These are phyloP conservation scores for Phyllosticta citriasiana DNA, from an alignment of 2,329 filamentous ascomycete genomes.

Conservation along the genomic window DNA sequence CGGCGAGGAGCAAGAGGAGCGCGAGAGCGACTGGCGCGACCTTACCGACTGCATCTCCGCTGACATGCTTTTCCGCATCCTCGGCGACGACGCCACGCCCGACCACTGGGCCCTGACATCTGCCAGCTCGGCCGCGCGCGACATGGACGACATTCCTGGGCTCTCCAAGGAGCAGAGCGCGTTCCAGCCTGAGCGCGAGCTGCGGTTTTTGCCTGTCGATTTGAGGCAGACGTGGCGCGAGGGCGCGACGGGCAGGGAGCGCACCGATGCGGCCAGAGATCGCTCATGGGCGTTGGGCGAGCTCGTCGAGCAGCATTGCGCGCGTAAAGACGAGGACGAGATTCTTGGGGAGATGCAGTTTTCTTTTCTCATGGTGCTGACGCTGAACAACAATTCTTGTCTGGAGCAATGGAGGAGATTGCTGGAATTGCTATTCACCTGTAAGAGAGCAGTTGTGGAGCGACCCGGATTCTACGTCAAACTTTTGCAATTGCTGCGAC, in stretches of 20 bases:
- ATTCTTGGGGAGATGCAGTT: conserved; percentile 52
- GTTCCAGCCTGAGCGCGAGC: conserved; percentile 27
- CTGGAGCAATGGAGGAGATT: conserved; percentile 56
- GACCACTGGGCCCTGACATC: conserved; percentile 48
- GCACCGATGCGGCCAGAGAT: conserved; percentile 53
- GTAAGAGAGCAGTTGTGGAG: conserved; percentile 39
- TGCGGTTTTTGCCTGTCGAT: conserved; percentile 49
- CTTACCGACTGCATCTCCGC: conserved; percentile 44
- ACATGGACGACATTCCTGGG: conserved; percentile 51
- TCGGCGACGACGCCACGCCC: conserved; percentile 33
- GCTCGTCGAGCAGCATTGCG: conserved; percentile 36
- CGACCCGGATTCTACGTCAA: conserved; percentile 43
- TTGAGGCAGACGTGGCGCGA: conserved; percentile 53
- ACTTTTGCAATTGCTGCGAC: conserved; percentile 38
- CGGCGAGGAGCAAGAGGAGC: conserved; percentile 29
- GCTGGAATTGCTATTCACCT: conserved; percentile 47
- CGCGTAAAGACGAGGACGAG: conserved; percentile 20
- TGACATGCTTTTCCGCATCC: conserved; percentile 40
- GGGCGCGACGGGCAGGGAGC: conserved; percentile 50
- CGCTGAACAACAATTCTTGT: conserved; percentile 56
- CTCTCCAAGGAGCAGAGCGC: conserved; percentile 27
- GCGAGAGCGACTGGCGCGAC: conserved; percentile 34
- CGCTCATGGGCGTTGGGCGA: conserved; percentile 51
- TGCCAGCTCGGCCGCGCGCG: conserved; percentile 45
- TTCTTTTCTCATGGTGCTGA: conserved; percentile 52